Evolutionary conservation across 2,329 filamentous ascomycete species (phyloP).

Genomic region (Fusarium haematococcum): DNA sequence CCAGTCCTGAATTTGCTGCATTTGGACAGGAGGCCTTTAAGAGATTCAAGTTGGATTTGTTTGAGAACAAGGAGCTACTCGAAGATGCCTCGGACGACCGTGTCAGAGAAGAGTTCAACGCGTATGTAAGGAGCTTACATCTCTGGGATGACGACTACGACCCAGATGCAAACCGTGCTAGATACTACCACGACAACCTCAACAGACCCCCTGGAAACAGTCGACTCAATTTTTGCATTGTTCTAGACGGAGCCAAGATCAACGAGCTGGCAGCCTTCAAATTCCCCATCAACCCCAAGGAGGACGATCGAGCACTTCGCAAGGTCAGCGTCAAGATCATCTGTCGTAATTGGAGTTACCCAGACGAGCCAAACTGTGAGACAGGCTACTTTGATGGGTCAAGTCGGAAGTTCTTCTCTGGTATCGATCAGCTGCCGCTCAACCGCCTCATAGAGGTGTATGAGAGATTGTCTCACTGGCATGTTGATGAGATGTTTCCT

Average conservation of each 20-base stretch:
- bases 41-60: slow-evolving; percentile 18
- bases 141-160: not conserved
- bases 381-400: not conserved
- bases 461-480: not conserved
- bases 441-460: not conserved
- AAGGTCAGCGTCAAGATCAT: slow-evolving; percentile 9
- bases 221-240: slow-evolving; percentile 15
- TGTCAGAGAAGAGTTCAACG: slow-evolving; percentile 28
- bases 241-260: slow-evolving; percentile 5
- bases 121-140: slow-evolving; percentile 4
- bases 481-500: not conserved
- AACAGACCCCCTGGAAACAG: slow-evolving; percentile 7
- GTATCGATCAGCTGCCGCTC: not conserved
- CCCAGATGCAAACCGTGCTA: not conserved
- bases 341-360: not conserved
- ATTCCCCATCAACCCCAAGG: not conserved
- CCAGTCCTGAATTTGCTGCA: not conserved
- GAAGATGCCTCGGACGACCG: slow-evolving; percentile 26
- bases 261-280: not conserved
- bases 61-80: slow-evolving; percentile 8
- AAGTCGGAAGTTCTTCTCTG: not conserved
- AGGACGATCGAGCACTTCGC: not conserved
- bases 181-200: not conserved
- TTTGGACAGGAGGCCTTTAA: slow-evolving; percentile 14
- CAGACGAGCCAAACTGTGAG: not conserved